Percentiles rank a stretch among this genome's conserved stretches.
phyloP scores from a whole-genome alignment of 805 yeast genomes.

The Grigorovia transvaalensis region DNA sequence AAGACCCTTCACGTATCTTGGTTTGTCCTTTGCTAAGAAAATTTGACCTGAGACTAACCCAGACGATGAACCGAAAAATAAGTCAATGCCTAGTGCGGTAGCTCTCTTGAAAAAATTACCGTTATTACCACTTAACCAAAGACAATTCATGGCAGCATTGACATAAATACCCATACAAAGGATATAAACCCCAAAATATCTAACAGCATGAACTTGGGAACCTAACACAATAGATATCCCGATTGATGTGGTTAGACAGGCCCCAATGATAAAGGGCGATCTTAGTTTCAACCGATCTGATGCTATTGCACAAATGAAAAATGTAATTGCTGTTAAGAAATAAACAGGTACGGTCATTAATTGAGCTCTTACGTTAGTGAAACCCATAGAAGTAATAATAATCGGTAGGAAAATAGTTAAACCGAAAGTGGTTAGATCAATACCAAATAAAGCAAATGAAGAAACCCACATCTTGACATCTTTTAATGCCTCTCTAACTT shows the following conservation, averaged over 20 bases:
- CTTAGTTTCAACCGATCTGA: constrained; percentile 48
- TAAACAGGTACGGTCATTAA: constrained; percentile 80
- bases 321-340: constrained; percentile 61
- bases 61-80: constrained; percentile 29
- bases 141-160: constrained; percentile 31
- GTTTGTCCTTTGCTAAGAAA: constrained; percentile 30
- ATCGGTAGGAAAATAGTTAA: constrained; percentile 36
- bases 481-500: constrained; percentile 23
- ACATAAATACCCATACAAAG: constrained; percentile 33
- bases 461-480: constrained; percentile 27
- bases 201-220: constrained; percentile 26
- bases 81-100: constrained; percentile 30
- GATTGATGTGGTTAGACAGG: constrained; percentile 24
- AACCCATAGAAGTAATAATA: constrained; percentile 26
- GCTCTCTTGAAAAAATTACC: constrained; percentile 34
- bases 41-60: constrained; percentile 33
- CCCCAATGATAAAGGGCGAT: constrained; percentile 31
- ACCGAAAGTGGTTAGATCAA: constrained; percentile 33
- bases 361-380: constrained; percentile 65
- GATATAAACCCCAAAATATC: constrained; percentile 32
- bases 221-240: constrained; percentile 29
- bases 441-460: constrained; percentile 31
- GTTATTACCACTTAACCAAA: constrained; percentile 33
- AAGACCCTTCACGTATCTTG: constrained; percentile 30
- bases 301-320: constrained; percentile 48